Percentiles rank a stretch among this genome's conserved stretches.
Conservation (phyloP, 345 rosid genomes). For the rapeseed (Brassica napus) region Da-Ae NC_063450.1:41283001-41283500, state of each 20-base stretch:
- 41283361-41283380: conserved; percentile 5
- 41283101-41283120: neutral
- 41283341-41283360: conserved; percentile 19
- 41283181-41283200: neutral
- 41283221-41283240: conserved; percentile 5
- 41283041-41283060: conserved; percentile 21
- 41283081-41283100: neutral
- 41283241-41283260: neutral
- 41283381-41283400: conserved; percentile 30
- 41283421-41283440: conserved; percentile 25
- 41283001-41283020: conserved; percentile 22
- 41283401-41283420: conserved; percentile 18
- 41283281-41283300: neutral
- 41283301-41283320: conserved; percentile 34
- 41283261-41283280: conserved; percentile 14
- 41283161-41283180: neutral
- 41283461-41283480: conserved; percentile 16
- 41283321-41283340: conserved; percentile 24
- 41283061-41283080: conserved; percentile 1
- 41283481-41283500: conserved; percentile 14
- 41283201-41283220: conserved; percentile 25
- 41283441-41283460: conserved; percentile 12
- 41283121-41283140: conserved; percentile 9
- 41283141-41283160: neutral
- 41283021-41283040: conserved; percentile 24